phyloP scores from a whole-genome alignment of 768 basidiomycete genomes.

The Naganishia kalamii region DNA sequence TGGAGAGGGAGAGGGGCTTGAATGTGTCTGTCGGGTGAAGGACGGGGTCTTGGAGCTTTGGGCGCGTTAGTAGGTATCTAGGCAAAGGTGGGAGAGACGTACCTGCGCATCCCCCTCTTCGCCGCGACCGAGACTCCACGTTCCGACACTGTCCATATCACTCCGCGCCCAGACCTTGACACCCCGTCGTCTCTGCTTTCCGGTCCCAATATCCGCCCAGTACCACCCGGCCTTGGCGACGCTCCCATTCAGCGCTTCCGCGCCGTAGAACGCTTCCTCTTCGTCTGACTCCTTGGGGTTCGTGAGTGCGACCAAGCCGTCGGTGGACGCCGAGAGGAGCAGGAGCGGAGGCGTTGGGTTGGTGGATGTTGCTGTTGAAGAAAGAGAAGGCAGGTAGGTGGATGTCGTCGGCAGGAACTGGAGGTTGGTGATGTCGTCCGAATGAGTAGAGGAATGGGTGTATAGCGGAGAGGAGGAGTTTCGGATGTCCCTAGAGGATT shows the following conservation, averaged over 20 bases:
- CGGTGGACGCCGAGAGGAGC: slow-evolving; percentile 74
- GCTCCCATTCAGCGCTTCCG: slow-evolving; percentile 65
- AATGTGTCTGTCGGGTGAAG: slow-evolving; percentile 34
- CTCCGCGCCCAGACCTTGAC: slow-evolving; percentile 68
- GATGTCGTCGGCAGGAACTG: slow-evolving; percentile 52
- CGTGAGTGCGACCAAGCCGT: slow-evolving; percentile 63
- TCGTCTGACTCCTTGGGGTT: slow-evolving; percentile 63
- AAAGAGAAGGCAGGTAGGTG: slow-evolving; percentile 28
- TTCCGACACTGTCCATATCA: slow-evolving; percentile 90
- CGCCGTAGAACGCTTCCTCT: slow-evolving; percentile 72
- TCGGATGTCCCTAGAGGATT: slow-evolving; percentile 58
- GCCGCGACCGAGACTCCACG: slow-evolving; percentile 56
- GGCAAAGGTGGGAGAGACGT: not conserved
- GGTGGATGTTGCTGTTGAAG: slow-evolving; percentile 26
- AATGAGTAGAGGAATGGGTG: slow-evolving; percentile 78
- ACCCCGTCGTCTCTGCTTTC: slow-evolving; percentile 9
- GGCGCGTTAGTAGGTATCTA: not conserved
- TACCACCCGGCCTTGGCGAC: slow-evolving; percentile 67
- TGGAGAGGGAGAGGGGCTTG: slow-evolving; percentile 28
- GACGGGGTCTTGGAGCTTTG: slow-evolving; percentile 30
- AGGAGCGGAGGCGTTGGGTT: slow-evolving; percentile 47
- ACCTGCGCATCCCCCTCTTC: slow-evolving; percentile 39
- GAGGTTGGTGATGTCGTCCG: slow-evolving; percentile 81
- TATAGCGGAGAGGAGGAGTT: slow-evolving; percentile 64
- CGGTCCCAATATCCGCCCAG: slow-evolving; percentile 55